These are phyloP conservation scores for Desmodesmus armatus DNA, from an alignment of 139 green algal genomes.

Conservation along the genomic window DNA sequence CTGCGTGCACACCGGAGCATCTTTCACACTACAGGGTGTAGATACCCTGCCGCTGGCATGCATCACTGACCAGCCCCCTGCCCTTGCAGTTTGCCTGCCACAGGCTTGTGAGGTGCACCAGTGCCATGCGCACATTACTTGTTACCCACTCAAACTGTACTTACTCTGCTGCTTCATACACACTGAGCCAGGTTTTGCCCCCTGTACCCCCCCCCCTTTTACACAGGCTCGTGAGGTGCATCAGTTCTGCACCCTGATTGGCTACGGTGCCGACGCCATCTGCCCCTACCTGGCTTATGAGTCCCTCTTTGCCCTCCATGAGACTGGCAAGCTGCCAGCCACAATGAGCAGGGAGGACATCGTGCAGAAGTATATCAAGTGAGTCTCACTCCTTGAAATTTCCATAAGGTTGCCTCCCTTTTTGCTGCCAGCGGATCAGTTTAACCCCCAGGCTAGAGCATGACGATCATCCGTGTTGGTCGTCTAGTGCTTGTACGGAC, in stretches of 20 bases:
- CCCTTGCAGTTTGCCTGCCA: neutral
- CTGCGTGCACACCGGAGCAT: too few species aligned
- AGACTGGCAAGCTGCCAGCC: slow-evolving; percentile 71
- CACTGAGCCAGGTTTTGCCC: neutral
- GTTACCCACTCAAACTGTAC: too few species aligned
- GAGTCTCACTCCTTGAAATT: slow-evolving; percentile 27
- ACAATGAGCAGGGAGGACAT: slow-evolving; percentile 64
- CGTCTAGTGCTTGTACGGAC: neutral
- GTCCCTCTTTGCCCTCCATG: slow-evolving; percentile 78
- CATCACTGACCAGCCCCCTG: too few species aligned
- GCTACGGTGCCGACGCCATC: slow-evolving; percentile 93
- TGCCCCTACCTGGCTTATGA: slow-evolving; percentile 97
- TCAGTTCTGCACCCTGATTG: slow-evolving; percentile 94
- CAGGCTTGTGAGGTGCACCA: slow-evolving; percentile 76
- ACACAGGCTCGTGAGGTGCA: slow-evolving; percentile 69
- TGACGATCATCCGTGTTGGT: neutral
- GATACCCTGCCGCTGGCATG: too few species aligned
- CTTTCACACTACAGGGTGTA: too few species aligned
- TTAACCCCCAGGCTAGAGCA: too few species aligned
- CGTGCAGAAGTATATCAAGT: slow-evolving; percentile 86
- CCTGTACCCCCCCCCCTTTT: neutral
- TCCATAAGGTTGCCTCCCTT: neutral
- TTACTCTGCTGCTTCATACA: too few species aligned
- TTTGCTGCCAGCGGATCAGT: too few species aligned
- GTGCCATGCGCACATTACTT: too few species aligned